A percentile compares a stretch with the other conserved stretches of the same genome.
Evolutionary conservation across 129 eudicot genomes (phyloP).

Genomic region (Centrapalus pauciflorus): DNA sequence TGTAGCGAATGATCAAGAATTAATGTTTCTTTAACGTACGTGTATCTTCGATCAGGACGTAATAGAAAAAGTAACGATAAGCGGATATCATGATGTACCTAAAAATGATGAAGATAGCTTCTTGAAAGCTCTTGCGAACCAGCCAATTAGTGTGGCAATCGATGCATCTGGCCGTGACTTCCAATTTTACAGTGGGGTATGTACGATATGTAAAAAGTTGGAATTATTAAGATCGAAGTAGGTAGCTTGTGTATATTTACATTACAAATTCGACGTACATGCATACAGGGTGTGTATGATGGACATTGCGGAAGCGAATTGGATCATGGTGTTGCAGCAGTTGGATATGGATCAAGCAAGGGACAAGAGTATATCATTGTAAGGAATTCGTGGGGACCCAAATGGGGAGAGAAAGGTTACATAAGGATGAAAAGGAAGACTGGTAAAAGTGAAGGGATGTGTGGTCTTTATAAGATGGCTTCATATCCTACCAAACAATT

Average conservation of each 20-base stretch:
- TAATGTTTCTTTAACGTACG: neutral
- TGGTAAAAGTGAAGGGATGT: constrained; percentile 59
- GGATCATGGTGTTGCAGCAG: constrained; percentile 79
- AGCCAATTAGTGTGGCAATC: constrained; percentile 84
- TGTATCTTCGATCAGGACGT: constrained; percentile 36
- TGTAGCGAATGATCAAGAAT: too few species aligned
- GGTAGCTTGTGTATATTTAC: too few species aligned
- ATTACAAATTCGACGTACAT: too few species aligned
- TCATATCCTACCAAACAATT: constrained; percentile 65
- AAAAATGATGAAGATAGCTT: constrained; percentile 56
- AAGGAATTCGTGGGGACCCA: constrained; percentile 75
- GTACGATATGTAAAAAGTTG: too few species aligned
- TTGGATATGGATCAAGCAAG: constrained; percentile 61
- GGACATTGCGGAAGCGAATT: constrained; percentile 66
- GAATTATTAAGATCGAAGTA: too few species aligned
- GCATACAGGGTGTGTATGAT: constrained; percentile 60
- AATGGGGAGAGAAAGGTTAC: constrained; percentile 84
- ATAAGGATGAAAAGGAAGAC: constrained; percentile 74
- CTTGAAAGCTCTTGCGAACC: constrained; percentile 80
- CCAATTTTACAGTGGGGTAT: constrained; percentile 87
- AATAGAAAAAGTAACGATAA: constrained; percentile 53
- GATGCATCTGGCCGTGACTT: constrained; percentile 89
- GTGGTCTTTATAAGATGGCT: constrained; percentile 80
- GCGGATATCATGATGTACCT: constrained; percentile 78
- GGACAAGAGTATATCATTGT: constrained; percentile 54